Conservation (phyloP, 805 yeast species). For the Candida palmyrensis region DNA sequence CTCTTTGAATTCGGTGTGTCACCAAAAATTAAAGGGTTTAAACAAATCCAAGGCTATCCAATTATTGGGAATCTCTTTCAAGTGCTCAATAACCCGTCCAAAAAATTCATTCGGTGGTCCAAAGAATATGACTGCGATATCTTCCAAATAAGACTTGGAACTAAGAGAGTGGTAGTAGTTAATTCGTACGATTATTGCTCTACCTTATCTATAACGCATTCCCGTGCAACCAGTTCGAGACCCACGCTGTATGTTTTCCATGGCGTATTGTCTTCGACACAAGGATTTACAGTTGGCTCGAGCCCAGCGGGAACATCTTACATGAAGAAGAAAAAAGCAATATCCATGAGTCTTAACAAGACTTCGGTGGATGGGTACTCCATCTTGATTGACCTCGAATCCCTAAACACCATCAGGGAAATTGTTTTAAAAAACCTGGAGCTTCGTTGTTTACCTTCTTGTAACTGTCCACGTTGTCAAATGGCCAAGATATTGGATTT, state of each 20-base stretch:
- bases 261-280: conserved; percentile 47
- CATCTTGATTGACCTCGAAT: conserved; percentile 34
- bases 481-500: conserved; percentile 22
- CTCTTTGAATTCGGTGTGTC: conserved; percentile 15
- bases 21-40: conserved; percentile 29
- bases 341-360: conserved; percentile 41
- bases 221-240: conserved; percentile 57
- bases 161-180: conserved; percentile 54
- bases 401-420: conserved; percentile 18
- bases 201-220: conserved; percentile 44
- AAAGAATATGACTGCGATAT: conserved; percentile 36
- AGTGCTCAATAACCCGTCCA: conserved; percentile 45
- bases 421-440: conserved; percentile 8
- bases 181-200: conserved; percentile 54
- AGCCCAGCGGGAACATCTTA: conserved; percentile 53
- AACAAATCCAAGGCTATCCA: conserved; percentile 44
- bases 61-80: conserved; percentile 47
- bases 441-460: conserved; percentile 15
- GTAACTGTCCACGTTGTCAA: conserved; percentile 10
- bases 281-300: conserved; percentile 60
- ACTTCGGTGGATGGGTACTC: conserved; percentile 26
- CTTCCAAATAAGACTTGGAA: conserved; percentile 63
- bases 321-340: conserved; percentile 41
- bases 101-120: conserved; percentile 42
- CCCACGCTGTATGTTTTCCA: conserved; percentile 69